Evolutionary conservation across 2,329 filamentous ascomycete species (phyloP).

Genomic region (Cordyceps militaris): DNA sequence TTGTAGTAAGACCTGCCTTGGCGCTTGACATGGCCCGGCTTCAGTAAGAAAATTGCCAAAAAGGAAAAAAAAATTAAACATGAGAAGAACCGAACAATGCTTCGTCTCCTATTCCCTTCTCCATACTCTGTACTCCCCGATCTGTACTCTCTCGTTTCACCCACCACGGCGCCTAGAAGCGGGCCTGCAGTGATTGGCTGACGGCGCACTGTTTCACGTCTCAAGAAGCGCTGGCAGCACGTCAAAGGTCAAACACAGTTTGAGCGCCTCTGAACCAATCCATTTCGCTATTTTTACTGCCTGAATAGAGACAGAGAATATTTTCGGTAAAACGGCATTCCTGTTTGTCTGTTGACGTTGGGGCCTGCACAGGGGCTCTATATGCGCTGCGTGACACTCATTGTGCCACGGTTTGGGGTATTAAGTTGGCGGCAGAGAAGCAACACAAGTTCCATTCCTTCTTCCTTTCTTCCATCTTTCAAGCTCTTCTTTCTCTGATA

Average conservation of each 20-base stretch:
- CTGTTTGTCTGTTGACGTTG: background rate
- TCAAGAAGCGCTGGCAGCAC: slow-evolving; percentile 6
- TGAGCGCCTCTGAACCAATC: background rate
- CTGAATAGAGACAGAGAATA: background rate
- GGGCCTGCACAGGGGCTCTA: background rate
- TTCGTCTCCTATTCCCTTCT: too few species aligned
- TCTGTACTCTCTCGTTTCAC: slow-evolving; percentile 2
- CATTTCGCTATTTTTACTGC: background rate
- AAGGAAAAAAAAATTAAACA: too few species aligned
- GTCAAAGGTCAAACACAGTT: background rate
- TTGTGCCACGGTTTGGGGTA: slow-evolving; percentile 1
- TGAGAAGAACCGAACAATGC: too few species aligned
- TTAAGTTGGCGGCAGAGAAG: background rate
- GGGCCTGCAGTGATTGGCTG: slow-evolving; percentile 3
- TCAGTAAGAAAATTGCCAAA: too few species aligned
- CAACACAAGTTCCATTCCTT: background rate
- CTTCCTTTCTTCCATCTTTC: background rate
- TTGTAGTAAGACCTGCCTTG: too few species aligned
- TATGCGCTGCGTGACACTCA: background rate
- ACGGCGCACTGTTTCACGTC: slow-evolving; percentile 4
- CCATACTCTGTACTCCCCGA: too few species aligned
- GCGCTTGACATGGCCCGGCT: too few species aligned
- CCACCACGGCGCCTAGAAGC: slow-evolving; percentile 3
- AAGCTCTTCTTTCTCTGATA: background rate
- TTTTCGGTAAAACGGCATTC: background rate